phyloP scores from a whole-genome alignment of 257 asterid genomes.

The Nicotiana tabacum region DNA sequence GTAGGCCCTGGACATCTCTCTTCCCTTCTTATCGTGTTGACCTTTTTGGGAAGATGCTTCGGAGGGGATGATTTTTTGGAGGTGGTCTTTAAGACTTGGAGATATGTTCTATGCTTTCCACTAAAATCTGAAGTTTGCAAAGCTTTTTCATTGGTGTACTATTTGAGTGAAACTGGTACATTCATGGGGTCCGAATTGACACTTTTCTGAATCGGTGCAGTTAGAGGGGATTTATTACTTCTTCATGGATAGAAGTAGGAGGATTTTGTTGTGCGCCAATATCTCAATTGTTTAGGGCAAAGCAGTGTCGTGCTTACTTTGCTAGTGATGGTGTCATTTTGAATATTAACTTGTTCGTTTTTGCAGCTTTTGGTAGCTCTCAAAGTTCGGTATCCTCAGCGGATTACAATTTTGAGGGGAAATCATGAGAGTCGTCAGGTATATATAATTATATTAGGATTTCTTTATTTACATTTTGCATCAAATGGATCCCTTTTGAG shows the following conservation, averaged over 20 bases:
- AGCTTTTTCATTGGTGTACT: background rate
- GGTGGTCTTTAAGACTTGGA: background rate
- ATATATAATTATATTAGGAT: background rate
- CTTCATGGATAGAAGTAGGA: background rate
- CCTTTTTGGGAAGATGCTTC: background rate
- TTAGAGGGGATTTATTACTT: background rate
- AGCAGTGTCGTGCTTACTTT: no score
- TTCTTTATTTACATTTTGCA: background rate
- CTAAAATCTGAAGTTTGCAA: background rate
- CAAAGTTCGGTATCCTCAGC: conserved; percentile 46
- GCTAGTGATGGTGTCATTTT: background rate
- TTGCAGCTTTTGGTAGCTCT: conserved; percentile 49
- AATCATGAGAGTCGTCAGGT: conserved; percentile 84
- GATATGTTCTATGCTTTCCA: background rate
- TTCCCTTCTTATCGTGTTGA: background rate
- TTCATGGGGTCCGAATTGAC: background rate
- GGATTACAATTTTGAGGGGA: conserved; percentile 66
- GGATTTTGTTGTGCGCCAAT: background rate
- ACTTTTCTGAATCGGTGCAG: background rate
- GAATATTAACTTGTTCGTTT: background rate
- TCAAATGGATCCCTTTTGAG: background rate
- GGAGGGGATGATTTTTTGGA: background rate
- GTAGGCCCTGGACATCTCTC: background rate
- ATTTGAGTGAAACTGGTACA: background rate
- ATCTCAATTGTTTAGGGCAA: background rate